Base-by-base conservation (phyloP, 257 asterid genomes). In the Nicotiana undulata region DNA sequence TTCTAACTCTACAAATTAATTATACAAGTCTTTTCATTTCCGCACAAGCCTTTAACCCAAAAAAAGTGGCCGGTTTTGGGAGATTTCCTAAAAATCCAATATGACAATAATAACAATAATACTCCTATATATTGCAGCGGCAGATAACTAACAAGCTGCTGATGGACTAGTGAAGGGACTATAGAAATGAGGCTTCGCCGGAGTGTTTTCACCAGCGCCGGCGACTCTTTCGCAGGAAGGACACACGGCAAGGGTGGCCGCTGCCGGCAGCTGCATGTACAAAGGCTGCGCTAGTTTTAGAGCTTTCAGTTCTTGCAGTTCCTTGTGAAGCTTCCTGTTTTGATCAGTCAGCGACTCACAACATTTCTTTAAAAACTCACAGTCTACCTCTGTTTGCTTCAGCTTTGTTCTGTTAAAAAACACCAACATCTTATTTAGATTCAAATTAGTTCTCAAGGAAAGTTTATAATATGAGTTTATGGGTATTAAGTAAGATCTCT, bases 381-480 rank as follows among this genome's bases (percentile, higher is more conserved):
- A 79, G 32, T 85, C 87, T 16, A 79, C 79, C 70, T 85, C 87
- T 26, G 85, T 85, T 85, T 85, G 87, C 85, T 85, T 85, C 64
- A 63, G 60, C 80, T 85, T 85, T 17, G 87, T 85, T 78, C 87
- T 85, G 59, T 8, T 40, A 40, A 55, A 11, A 82, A 28, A 82
- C 2, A 82, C 3, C 13, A 66, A 31, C 3, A 8, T 34, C 18
- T 37, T 0, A 24, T 17, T 6, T 63, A 24, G 66, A 61, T 59
- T n/a, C 9, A 49, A 9, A 68, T 18, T 18, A 8, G 15, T 40
- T 24, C 22, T 13, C 0, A 51, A 10, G 4, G 1, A 1, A 40
- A 7, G 46, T 8, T 51, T 51, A 11, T 11, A 51, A 10, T 11
- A 37, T 37, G 46, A 13, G 5, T 12, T 10, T 49, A 13, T 13